Conservation (phyloP, 495 filamentous ascomycete genomes). For the Rhypophila decipiens region DNA sequence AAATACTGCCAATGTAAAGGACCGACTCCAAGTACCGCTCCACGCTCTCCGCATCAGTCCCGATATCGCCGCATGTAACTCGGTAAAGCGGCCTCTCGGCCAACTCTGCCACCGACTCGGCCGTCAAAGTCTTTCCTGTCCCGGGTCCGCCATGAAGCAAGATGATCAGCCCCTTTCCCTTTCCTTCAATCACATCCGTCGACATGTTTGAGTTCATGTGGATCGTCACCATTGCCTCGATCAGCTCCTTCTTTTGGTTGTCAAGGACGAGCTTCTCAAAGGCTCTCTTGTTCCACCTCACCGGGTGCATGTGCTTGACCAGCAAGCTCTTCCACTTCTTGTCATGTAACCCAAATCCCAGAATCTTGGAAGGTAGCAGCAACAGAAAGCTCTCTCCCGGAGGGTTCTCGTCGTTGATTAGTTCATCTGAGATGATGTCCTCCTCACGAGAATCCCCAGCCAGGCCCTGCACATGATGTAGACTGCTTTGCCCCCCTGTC, state of each 20-base stretch:
- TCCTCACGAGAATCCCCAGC: too few relatives aligned
- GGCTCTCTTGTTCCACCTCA: constrained; percentile 44
- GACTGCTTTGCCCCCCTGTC: too few relatives aligned
- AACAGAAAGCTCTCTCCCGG: too few relatives aligned
- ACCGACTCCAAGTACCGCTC: constrained; percentile 43
- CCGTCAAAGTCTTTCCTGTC: too few relatives aligned
- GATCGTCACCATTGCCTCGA: constrained; percentile 38
- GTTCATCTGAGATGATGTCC: too few relatives aligned
- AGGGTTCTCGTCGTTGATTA: too few relatives aligned
- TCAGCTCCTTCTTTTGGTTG: constrained; percentile 40
- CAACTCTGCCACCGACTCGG: constrained; percentile 44
- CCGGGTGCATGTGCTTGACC: constrained; percentile 17
- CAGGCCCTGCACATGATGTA: too few relatives aligned
- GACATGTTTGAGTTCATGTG: constrained; percentile 20
- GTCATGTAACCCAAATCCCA: too few relatives aligned
- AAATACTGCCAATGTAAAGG: constrained; percentile 39
- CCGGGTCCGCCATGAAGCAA: too few relatives aligned
- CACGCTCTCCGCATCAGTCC: constrained; percentile 35
- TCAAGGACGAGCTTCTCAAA: constrained; percentile 50
- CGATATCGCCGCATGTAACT: constrained; percentile 49
- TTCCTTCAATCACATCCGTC: constrained; percentile 38
- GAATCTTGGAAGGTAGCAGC: too few relatives aligned
- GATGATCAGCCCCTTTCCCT: constrained; percentile 38
- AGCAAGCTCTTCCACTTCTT: constrained; percentile 6
- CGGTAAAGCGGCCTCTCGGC: constrained; percentile 42